Percentiles rank a stretch among this genome's conserved stretches.
These are phyloP conservation scores for Isatis tinctoria DNA, from an alignment of 345 rosid species.

Conservation along the genomic window DNA sequence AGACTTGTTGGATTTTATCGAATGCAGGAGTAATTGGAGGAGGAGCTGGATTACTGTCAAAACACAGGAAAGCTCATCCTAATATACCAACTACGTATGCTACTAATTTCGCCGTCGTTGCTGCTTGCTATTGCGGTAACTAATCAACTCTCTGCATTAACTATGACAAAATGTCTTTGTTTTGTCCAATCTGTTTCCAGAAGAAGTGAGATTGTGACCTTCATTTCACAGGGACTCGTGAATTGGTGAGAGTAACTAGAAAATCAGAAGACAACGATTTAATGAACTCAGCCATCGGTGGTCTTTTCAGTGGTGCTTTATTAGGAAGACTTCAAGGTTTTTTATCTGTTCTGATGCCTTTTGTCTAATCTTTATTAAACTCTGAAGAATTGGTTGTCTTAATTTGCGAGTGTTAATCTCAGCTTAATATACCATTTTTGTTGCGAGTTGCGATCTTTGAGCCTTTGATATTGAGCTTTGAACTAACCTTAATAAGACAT, in stretches of 20 bases:
- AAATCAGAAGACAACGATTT: constrained; percentile 66
- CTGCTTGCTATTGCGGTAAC: constrained; percentile 73
- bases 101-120: constrained; percentile 59
- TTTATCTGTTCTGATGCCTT: neutral
- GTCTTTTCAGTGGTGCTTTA: constrained; percentile 69
- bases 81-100: constrained; percentile 59
- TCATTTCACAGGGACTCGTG: constrained; percentile 59
- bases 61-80: constrained; percentile 56
- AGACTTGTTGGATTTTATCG: neutral
- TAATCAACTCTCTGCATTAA: neutral
- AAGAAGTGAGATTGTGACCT: neutral
- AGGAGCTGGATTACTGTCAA: constrained; percentile 62
- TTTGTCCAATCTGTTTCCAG: neutral
- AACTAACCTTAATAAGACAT: neutral
- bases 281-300: constrained; percentile 66
- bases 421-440: neutral
- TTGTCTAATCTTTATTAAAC: neutral
- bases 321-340: constrained; percentile 83
- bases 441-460: neutral
- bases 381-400: neutral
- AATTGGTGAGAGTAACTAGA: constrained; percentile 58
- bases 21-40: constrained; percentile 56
- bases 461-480: neutral
- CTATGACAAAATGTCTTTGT: neutral
- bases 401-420: neutral